Conservation (phyloP, 2,329 filamentous ascomycete genomes). For the Metarhizium sp. region DNA sequence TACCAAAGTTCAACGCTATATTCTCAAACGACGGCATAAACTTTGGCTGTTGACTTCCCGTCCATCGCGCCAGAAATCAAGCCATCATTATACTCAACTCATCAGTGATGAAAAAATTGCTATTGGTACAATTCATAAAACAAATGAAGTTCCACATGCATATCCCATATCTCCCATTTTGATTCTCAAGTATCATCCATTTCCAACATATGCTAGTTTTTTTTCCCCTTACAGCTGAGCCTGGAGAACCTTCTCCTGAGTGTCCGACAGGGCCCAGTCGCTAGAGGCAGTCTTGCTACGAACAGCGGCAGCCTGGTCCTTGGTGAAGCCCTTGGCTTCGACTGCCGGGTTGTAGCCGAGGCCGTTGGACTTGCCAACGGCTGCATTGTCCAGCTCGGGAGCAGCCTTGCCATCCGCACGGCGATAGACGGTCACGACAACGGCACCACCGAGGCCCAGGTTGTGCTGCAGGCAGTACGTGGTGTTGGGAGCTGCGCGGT, state of each 20-base stretch:
- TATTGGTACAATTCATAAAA: background rate
- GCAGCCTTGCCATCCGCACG: constrained; percentile 67
- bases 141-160: background rate
- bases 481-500: constrained; percentile 62
- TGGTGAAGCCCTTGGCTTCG: constrained; percentile 80
- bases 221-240: constrained; percentile 1
- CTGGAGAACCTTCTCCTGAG: constrained; percentile 26
- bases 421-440: constrained; percentile 82
- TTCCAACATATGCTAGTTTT: background rate
- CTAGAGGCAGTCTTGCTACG: constrained; percentile 57
- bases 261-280: constrained; percentile 71
- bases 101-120: background rate
- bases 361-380: constrained; percentile 55
- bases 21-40: background rate
- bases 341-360: constrained; percentile 90
- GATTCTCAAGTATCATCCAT: too few relatives aligned
- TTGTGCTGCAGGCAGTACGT: constrained; percentile 81
- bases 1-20: background rate
- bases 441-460: constrained; percentile 81
- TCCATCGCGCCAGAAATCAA: background rate
- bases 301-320: constrained; percentile 60
- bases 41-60: background rate
- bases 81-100: background rate
- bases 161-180: too few relatives aligned
- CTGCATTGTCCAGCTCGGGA: constrained; percentile 47